These are phyloP conservation scores for Cyclanthera cordifolia DNA, from an alignment of 306 rosid species.

Conservation along the genomic window DNA sequence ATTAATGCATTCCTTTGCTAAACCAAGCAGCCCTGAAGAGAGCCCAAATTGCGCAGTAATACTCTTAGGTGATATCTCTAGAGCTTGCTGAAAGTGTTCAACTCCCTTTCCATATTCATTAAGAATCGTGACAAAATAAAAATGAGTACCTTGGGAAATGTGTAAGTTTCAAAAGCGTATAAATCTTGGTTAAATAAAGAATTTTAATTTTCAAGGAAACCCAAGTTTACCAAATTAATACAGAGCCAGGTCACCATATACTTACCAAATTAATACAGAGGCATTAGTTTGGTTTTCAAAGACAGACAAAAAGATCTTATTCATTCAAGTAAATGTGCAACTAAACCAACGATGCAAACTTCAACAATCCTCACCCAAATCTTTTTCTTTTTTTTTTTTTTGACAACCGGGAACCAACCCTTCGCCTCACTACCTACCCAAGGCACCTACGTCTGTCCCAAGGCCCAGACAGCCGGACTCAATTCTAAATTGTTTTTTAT, in stretches of 20 bases:
- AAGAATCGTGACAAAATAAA: not conserved
- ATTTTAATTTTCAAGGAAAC: not conserved
- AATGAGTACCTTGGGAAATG: slow-evolving; percentile 14
- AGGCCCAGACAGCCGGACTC: not conserved
- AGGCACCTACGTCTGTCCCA: too few relatives aligned
- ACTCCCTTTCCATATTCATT: slow-evolving; percentile 44
- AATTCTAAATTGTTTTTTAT: not conserved
- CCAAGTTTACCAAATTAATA: not conserved
- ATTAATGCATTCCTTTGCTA: slow-evolving; percentile 59
- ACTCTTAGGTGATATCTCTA: slow-evolving; percentile 51
- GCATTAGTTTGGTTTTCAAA: not conserved
- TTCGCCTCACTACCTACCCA: too few relatives aligned
- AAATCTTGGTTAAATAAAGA: not conserved
- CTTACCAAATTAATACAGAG: not conserved
- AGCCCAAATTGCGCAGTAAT: slow-evolving; percentile 77
- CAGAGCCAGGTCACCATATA: not conserved
- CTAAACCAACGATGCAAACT: not conserved
- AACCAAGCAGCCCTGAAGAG: slow-evolving; percentile 70
- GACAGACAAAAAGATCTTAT: not conserved
- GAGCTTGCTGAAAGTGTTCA: slow-evolving; percentile 69
- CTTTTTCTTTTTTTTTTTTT: too few relatives aligned
- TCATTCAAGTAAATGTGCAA: not conserved
- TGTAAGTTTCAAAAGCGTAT: not conserved
- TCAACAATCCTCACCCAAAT: not conserved
- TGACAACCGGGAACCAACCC: too few relatives aligned